Conservation (phyloP, 164 flowering plant species). For the Protea cynaroides region DNA sequence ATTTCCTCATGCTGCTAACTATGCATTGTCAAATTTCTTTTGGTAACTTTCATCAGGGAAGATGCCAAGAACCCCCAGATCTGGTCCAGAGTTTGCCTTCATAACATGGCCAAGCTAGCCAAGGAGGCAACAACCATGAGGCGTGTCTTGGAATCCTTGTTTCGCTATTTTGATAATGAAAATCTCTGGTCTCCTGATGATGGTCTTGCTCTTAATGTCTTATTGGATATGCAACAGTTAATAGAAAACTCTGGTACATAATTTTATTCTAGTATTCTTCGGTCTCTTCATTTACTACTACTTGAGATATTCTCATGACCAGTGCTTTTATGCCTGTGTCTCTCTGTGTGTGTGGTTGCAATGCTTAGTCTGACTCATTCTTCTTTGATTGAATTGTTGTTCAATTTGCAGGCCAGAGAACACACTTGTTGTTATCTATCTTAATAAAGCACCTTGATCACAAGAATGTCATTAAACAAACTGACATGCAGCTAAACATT, state of each 20-base stretch:
- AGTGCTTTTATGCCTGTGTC: constrained; percentile 1
- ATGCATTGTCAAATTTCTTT: constrained; percentile 2
- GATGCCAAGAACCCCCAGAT: constrained; percentile 64
- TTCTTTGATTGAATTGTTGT: constrained; percentile 2
- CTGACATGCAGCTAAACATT: constrained; percentile 82
- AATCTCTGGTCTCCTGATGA: constrained; percentile 63
- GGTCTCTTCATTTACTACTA: not conserved
- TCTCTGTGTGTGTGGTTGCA: not conserved
- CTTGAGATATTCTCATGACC: not conserved
- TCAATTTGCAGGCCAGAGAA: constrained; percentile 58
- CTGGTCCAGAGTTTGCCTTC: constrained; percentile 88
- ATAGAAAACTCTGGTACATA: constrained; percentile 46
- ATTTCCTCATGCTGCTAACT: not conserved
- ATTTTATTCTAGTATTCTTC: not conserved
- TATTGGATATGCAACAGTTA: constrained; percentile 70
- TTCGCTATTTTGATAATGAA: constrained; percentile 76
- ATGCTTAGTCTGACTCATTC: not conserved
- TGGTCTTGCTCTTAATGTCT: constrained; percentile 76
- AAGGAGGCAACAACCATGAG: constrained; percentile 89
- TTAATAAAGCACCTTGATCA: constrained; percentile 94
- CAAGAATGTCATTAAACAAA: constrained; percentile 74
- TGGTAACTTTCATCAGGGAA: constrained; percentile 42
- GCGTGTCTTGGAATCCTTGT: constrained; percentile 81
- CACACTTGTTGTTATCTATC: constrained; percentile 69
- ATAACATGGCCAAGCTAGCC: constrained; percentile 87